A percentile compares a stretch with the other conserved stretches of the same genome.
Evolutionary conservation across 352 stramenopile genomes (phyloP).

Genomic region (Pythium aristosporum): DNA sequence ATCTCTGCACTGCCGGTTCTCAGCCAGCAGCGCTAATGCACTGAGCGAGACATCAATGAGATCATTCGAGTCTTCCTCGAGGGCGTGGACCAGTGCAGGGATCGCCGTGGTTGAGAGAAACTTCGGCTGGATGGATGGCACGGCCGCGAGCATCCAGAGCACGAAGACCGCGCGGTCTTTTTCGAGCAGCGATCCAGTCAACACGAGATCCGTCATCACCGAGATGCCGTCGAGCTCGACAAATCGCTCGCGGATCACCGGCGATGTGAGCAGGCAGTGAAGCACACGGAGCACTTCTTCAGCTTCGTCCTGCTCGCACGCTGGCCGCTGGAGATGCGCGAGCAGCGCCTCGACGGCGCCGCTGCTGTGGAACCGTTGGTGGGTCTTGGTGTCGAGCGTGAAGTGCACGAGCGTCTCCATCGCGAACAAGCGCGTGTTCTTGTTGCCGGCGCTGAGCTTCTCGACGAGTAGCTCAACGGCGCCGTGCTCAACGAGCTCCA

Average conservation of each 20-base stretch:
- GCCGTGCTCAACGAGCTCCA: constrained; percentile 15
- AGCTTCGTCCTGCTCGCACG: background rate
- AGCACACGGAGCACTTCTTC: constrained; percentile 9
- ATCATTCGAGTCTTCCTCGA: constrained; percentile 11
- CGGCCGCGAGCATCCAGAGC: constrained; percentile 20
- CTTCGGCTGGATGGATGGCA: background rate
- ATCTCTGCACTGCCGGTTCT: constrained; percentile 7
- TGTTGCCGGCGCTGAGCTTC: background rate
- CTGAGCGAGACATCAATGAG: constrained; percentile 10
- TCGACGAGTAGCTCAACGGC: constrained; percentile 8
- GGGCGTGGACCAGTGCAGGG: constrained; percentile 1
- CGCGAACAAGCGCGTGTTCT: background rate
- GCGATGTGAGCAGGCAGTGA: constrained; percentile 13
- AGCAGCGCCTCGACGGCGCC: background rate
- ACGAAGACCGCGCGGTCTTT: constrained; percentile 19
- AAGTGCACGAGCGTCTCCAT: constrained; percentile 7
- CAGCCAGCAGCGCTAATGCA: constrained; percentile 9
- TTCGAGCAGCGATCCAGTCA: background rate
- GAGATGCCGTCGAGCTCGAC: constrained; percentile 10
- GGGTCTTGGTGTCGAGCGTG: constrained; percentile 6
- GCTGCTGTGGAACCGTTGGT: background rate
- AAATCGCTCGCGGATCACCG: constrained; percentile 1
- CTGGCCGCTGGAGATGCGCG: background rate
- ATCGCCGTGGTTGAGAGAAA: constrained; percentile 16
- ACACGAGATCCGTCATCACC: constrained; percentile 1